These are phyloP conservation scores for Boletellus sp. DNA, from an alignment of 768 basidiomycete species.

Conservation along the genomic window DNA sequence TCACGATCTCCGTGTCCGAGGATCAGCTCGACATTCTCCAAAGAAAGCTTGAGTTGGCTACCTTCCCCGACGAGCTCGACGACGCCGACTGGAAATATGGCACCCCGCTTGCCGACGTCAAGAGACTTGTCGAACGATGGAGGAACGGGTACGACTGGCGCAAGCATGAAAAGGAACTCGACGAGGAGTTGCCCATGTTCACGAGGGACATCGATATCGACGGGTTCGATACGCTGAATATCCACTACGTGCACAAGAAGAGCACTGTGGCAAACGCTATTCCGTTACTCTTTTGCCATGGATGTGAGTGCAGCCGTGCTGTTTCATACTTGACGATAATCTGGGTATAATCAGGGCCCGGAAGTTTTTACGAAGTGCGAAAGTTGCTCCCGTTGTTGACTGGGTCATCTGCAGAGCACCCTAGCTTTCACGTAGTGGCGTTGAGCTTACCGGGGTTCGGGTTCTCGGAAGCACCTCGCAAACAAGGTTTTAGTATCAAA, in stretches of 20 bases:
- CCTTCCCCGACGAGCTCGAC: slow-evolving; percentile 56
- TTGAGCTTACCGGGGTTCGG: slow-evolving; percentile 58
- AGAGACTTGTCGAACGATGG: too few species aligned
- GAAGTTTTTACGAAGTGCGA: slow-evolving; percentile 52
- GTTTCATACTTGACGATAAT: not conserved
- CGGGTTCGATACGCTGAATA: slow-evolving; percentile 45
- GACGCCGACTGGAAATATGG: slow-evolving; percentile 51
- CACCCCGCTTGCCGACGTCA: slow-evolving; percentile 44
- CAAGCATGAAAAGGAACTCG: slow-evolving; percentile 47
- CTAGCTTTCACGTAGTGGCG: slow-evolving; percentile 62
- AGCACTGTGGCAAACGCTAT: slow-evolving; percentile 44
- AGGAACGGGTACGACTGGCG: too few species aligned
- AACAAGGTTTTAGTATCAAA: slow-evolving; percentile 43
- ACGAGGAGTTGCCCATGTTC: slow-evolving; percentile 53
- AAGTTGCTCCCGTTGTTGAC: slow-evolving; percentile 57
- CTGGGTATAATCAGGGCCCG: slow-evolving; percentile 60
- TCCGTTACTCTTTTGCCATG: slow-evolving; percentile 59
- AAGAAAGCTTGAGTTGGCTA: slow-evolving; percentile 44
- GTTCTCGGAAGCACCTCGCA: slow-evolving; percentile 55
- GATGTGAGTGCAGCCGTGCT: too few species aligned
- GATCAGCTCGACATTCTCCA: slow-evolving; percentile 37
- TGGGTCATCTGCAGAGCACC: slow-evolving; percentile 37
- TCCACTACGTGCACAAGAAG: slow-evolving; percentile 58
- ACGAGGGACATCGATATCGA: slow-evolving; percentile 48
- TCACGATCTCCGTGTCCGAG: slow-evolving; percentile 47